Evolutionary conservation across 2,329 filamentous ascomycete genomes (phyloP), one percentile per base, ranked within the genome.

Genomic region (Chaetomium olivaceum): DNA sequence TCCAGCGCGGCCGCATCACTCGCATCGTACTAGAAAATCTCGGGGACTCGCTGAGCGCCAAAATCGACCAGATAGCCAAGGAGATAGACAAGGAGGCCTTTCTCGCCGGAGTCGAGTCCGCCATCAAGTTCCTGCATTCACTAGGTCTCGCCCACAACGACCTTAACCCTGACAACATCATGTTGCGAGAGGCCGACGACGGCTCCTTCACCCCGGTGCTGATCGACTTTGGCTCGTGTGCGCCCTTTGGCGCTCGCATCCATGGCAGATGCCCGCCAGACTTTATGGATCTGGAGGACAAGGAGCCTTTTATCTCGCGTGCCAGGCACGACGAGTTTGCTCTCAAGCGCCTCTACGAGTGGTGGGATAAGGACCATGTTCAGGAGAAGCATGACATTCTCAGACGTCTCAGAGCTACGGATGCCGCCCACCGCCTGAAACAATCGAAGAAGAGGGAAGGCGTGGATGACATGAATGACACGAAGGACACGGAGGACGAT

Each of bases 41-140:
- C 7, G 14, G 54, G 21, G 7, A 23, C 7, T 55, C 31, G 1
- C 31, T 61, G 33, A 43, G 39, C 16, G 16, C 3, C 16, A n/a
- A 31, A 9, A 19, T 39, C 3, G 50, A 25, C 2, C 14, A 1
- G 16, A 25, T 58, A 21, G 57, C 48, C 57, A 58, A 58, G 39
- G 57, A 1, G 16, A 25, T 58, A 21, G 57, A 58, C 57, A 58
- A 58, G 39, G 57, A 58, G 25, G 12, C 25, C 23, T 48, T 58
- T 39, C 39, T 58, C 19, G 57, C 23, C 7, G 57, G 25, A 4
- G 2, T 58, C 16, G 57, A 58, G 39, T 31, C 25, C 1, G 57
- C 39, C 36, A 39, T 58, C 39, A 16, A n/a, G 14, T 46, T n/a
- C 9, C 23, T 58, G 6, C 57, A 48, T 25, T 58, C 57, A 3